Evolutionary conservation across 2,329 filamentous ascomycete species (phyloP).

Genomic region (Exserohilum turcica): DNA sequence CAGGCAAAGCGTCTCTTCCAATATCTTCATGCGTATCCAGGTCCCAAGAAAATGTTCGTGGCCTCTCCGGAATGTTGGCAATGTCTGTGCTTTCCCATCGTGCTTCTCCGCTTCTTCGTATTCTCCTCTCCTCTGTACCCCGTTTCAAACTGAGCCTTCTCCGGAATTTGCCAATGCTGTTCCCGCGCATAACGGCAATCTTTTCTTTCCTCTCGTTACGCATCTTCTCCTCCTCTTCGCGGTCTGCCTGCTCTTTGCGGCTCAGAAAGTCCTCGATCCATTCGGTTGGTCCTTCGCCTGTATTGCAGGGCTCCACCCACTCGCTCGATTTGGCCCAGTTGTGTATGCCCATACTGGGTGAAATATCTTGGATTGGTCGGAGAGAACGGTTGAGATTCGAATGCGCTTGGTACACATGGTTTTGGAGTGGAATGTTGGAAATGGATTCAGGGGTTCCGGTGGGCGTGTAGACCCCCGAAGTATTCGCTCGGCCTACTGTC

Average conservation of each 20-base stretch:
- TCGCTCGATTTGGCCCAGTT: constrained; percentile 7
- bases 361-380: not conserved
- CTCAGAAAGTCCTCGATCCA: constrained; percentile 17
- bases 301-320: constrained; percentile 9
- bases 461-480: not conserved
- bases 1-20: too few species aligned
- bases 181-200: constrained; percentile 1
- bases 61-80: not conserved
- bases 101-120: not conserved
- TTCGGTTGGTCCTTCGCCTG: constrained; percentile 1
- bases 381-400: constrained; percentile 1
- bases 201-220: constrained; percentile 5
- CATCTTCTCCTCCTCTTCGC: not conserved
- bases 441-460: constrained; percentile 10
- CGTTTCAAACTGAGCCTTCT: constrained; percentile 5
- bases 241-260: constrained; percentile 10
- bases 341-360: not conserved
- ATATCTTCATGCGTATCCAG: not conserved
- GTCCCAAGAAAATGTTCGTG: constrained; percentile 6
- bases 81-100: not conserved
- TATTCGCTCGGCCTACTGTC: not conserved
- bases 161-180: constrained; percentile 7
- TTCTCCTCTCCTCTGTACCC: not conserved
- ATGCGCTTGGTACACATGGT: constrained; percentile 3
- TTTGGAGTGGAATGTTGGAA: not conserved